Conservation (phyloP, 208 protist species). For the Balamuthia mandrillaris region DNA sequence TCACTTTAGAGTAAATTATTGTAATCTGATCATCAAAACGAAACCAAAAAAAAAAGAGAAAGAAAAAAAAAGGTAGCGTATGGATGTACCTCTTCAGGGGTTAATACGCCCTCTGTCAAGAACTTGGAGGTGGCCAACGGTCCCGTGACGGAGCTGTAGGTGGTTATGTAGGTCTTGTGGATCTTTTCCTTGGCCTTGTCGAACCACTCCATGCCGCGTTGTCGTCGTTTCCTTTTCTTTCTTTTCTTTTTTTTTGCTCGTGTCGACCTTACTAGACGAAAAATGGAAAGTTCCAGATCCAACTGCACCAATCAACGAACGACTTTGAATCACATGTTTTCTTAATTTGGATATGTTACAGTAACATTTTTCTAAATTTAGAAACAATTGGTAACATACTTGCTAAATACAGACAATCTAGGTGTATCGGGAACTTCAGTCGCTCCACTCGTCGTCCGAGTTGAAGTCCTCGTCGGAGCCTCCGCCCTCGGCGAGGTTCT, state of each 20-base stretch:
- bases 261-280: too few species aligned
- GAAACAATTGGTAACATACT: too few species aligned
- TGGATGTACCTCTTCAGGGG: conserved; percentile 66
- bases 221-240: too few species aligned
- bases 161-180: conserved; percentile 48
- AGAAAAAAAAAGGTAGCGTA: neutral
- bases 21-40: conserved; percentile 7
- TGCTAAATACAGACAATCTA: too few species aligned
- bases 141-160: conserved; percentile 47
- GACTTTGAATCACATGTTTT: too few species aligned
- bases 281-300: too few species aligned
- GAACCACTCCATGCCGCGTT: too few species aligned
- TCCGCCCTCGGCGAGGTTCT: neutral
- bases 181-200: conserved; percentile 44
- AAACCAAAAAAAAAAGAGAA: neutral
- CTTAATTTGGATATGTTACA: too few species aligned
- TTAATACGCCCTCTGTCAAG: conserved; percentile 70
- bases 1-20: neutral
- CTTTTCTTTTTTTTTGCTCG: too few species aligned
- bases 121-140: conserved; percentile 69
- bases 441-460: neutral
- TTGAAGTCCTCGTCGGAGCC: neutral
- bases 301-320: too few species aligned
- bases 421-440: too few species aligned
- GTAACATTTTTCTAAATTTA: too few species aligned